Evolutionary conservation across 768 basidiomycete species (phyloP).

Genomic region (Naganishia antarctica): DNA sequence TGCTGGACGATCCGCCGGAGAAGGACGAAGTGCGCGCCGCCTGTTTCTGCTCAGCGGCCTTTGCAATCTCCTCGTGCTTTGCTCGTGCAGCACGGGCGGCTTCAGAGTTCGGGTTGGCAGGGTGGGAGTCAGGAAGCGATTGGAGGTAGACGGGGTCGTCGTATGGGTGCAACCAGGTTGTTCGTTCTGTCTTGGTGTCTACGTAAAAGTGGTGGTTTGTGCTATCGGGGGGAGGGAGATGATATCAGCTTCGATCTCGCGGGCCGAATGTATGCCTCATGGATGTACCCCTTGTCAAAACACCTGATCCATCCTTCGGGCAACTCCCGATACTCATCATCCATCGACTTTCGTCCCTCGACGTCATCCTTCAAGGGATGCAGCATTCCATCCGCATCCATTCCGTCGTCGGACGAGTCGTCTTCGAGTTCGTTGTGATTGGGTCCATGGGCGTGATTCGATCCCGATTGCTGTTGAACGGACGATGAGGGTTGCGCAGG

Average conservation of each 20-base stretch:
- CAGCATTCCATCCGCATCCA: background rate
- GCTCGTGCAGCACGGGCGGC: slow-evolving; percentile 31
- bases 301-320: slow-evolving; percentile 47
- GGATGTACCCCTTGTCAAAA: slow-evolving; percentile 46
- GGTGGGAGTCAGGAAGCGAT: slow-evolving; percentile 42
- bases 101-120: slow-evolving; percentile 43
- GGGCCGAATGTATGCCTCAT: slow-evolving; percentile 14
- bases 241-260: slow-evolving; percentile 8
- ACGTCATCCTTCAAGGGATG: slow-evolving; percentile 28
- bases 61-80: slow-evolving; percentile 16
- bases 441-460: slow-evolving; percentile 4
- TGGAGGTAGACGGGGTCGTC: slow-evolving; percentile 45
- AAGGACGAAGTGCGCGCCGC: background rate
- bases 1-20: background rate
- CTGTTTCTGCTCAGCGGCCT: slow-evolving; percentile 1
- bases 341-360: slow-evolving; percentile 41
- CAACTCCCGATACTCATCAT: slow-evolving; percentile 45
- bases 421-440: slow-evolving; percentile 15
- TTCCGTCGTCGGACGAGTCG: slow-evolving; percentile 8
- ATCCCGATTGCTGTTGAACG: background rate
- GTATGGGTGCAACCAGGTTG: slow-evolving; percentile 47
- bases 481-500: background rate
- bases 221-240: slow-evolving; percentile 25
- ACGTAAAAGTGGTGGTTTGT: slow-evolving; percentile 47
- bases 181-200: slow-evolving; percentile 40